phyloP scores from a whole-genome alignment of 208 protist species.

The Crithidia sp. region DNA sequence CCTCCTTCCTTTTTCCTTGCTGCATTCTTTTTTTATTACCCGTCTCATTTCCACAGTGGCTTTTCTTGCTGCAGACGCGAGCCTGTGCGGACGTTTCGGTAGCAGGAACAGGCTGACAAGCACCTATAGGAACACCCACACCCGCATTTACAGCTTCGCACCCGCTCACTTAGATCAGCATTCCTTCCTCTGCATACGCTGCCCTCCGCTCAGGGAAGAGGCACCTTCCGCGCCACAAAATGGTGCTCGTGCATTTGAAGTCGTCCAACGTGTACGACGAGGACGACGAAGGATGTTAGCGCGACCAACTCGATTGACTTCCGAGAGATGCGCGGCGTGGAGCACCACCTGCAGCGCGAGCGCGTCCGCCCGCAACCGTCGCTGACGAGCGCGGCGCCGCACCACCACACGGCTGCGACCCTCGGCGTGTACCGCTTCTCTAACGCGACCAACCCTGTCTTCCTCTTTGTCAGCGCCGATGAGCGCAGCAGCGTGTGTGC shows the following conservation, averaged over 20 bases:
- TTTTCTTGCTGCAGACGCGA: neutral
- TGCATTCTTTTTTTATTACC: neutral
- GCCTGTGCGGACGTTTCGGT: no score
- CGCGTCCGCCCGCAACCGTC: constrained; percentile 34
- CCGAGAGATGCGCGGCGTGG: constrained; percentile 18
- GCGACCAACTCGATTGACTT: constrained; percentile 43
- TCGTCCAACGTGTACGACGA: constrained; percentile 28
- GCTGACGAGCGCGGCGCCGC: constrained; percentile 8
- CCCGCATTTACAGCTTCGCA: neutral
- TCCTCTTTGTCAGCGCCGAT: constrained; percentile 69
- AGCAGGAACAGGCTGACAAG: neutral
- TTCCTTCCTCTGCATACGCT: no score
- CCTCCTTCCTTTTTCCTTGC: neutral
- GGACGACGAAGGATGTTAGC: neutral
- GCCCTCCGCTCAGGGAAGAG: neutral
- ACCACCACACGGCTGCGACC: neutral
- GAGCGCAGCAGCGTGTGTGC: constrained; percentile 53
- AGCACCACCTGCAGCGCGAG: constrained; percentile 24
- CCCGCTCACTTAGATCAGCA: neutral
- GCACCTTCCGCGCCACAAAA: neutral
- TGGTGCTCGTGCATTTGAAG: constrained; percentile 22
- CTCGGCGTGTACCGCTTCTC: constrained; percentile 37
- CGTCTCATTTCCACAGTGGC: neutral
- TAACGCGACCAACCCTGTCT: constrained; percentile 46
- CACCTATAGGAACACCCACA: neutral